Evolutionary conservation across 2,329 filamentous ascomycete genomes (phyloP).

Genomic region (Fusarium sp.): DNA sequence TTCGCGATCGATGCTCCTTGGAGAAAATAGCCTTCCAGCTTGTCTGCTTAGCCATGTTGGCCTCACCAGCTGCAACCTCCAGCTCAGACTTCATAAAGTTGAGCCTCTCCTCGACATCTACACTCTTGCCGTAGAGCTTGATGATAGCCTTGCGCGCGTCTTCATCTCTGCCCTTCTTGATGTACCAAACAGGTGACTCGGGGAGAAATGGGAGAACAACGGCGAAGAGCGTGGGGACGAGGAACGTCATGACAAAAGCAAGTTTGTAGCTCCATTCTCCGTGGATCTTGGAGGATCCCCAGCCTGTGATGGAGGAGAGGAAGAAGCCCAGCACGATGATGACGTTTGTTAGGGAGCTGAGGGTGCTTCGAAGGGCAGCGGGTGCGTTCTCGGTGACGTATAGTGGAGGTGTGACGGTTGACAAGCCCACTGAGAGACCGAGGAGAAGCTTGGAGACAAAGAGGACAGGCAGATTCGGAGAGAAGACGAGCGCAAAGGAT

Average conservation of each 20-base stretch:
- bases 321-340: conserved; percentile 47
- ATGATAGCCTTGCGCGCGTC: conserved; percentile 44
- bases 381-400: conserved; percentile 48
- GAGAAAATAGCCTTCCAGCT: conserved; percentile 47
- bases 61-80: conserved; percentile 39
- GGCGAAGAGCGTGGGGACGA: conserved; percentile 42
- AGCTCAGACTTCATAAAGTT: conserved; percentile 44
- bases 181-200: conserved; percentile 46
- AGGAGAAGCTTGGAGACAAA: conserved; percentile 46
- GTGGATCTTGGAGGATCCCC: conserved; percentile 42
- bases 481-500: conserved; percentile 46
- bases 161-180: conserved; percentile 45
- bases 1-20: conserved; percentile 44
- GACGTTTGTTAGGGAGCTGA: conserved; percentile 46
- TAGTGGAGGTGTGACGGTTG: conserved; percentile 43
- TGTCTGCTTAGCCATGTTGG: conserved; percentile 41
- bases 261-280: conserved; percentile 45
- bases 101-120: conserved; percentile 40
- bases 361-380: conserved; percentile 41
- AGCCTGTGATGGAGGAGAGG: conserved; percentile 45
- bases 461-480: conserved; percentile 41
- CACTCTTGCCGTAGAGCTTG: conserved; percentile 38
- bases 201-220: conserved; percentile 42
- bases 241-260: conserved; percentile 46
- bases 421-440: conserved; percentile 35